Conservation (phyloP, 2,329 filamentous ascomycete species). For the Xylariaceae sp. region DNA sequence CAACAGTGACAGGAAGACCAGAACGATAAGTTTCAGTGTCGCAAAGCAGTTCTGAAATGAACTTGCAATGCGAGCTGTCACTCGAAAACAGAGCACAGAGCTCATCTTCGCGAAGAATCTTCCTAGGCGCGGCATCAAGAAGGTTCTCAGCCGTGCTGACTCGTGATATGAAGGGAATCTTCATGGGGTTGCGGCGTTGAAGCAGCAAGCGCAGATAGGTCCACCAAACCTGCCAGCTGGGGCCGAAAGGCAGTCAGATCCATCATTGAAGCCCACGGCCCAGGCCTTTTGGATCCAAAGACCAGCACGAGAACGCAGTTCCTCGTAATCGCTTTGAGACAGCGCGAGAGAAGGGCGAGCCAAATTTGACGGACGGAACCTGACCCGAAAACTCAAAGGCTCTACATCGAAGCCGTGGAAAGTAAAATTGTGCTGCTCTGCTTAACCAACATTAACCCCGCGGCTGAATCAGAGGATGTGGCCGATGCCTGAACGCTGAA, state of each 20-base stretch:
- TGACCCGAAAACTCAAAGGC: slow-evolving; percentile 15
- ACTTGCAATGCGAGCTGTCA: slow-evolving; percentile 28
- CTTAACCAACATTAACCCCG: slow-evolving; percentile 13
- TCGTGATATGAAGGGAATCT: slow-evolving; percentile 22
- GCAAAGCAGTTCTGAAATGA: slow-evolving; percentile 25
- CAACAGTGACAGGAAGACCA: slow-evolving; percentile 12
- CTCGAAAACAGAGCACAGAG: slow-evolving; percentile 11
- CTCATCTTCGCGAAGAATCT: slow-evolving; percentile 12
- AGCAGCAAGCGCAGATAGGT: slow-evolving; percentile 17
- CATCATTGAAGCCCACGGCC: slow-evolving; percentile 26
- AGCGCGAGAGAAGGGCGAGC: slow-evolving; percentile 18
- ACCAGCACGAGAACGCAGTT: slow-evolving; percentile 8
- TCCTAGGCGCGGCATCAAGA: slow-evolving; percentile 1
- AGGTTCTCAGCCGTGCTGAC: slow-evolving; percentile 18
- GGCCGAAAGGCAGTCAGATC: slow-evolving; percentile 16
- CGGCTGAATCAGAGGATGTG: slow-evolving; percentile 29
- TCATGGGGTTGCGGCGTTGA: slow-evolving; percentile 5
- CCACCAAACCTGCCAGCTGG: slow-evolving; percentile 21
- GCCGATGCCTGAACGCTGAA: slow-evolving; percentile 11
- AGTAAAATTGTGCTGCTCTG: slow-evolving; percentile 6
- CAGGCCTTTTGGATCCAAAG: slow-evolving; percentile 25
- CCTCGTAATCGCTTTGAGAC: slow-evolving; percentile 9
- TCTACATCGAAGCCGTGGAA: slow-evolving; percentile 1
- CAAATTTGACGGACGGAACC: slow-evolving; percentile 19
- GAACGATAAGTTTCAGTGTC: slow-evolving; percentile 19